Evolutionary conservation across 2,329 filamentous ascomycete species (phyloP).

Genomic region (Phialophora chinensis): DNA sequence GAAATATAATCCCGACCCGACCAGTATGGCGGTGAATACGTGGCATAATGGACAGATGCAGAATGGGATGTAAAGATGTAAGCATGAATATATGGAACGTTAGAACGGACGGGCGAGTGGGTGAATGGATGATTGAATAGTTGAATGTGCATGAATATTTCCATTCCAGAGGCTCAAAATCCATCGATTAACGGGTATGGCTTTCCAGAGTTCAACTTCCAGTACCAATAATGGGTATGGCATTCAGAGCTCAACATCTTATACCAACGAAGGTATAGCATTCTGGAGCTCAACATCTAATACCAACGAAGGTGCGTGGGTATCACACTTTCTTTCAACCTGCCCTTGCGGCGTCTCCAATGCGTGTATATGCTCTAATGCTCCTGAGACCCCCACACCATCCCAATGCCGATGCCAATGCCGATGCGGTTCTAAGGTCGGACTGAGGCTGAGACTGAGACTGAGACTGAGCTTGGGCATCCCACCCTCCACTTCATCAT

Average conservation of each 20-base stretch:
- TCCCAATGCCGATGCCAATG: neutral
- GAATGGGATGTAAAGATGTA: neutral
- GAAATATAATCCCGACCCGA: conserved; percentile 37
- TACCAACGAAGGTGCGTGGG: neutral
- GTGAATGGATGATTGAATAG: neutral
- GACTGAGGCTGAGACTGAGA: neutral
- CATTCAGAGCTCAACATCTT: too few relatives aligned
- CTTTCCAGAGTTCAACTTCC: neutral
- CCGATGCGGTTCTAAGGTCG: neutral
- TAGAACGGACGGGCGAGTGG: too few relatives aligned
- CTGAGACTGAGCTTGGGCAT: too few relatives aligned
- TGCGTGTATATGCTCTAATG: neutral
- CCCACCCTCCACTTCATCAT: neutral
- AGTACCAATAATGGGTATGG: neutral
- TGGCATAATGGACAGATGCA: conserved; percentile 16
- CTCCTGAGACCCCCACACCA: neutral
- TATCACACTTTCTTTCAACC: neutral
- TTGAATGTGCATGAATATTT: neutral
- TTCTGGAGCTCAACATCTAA: neutral
- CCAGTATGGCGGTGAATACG: conserved; percentile 6
- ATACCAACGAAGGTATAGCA: too few relatives aligned
- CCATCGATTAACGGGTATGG: too few relatives aligned
- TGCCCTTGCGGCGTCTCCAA: neutral
- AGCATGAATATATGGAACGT: neutral
- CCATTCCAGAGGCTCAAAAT: neutral